These are phyloP conservation scores for Heimioporus punctisporus DNA, from an alignment of 1,284 basidiomycete species.

Conservation along the genomic window DNA sequence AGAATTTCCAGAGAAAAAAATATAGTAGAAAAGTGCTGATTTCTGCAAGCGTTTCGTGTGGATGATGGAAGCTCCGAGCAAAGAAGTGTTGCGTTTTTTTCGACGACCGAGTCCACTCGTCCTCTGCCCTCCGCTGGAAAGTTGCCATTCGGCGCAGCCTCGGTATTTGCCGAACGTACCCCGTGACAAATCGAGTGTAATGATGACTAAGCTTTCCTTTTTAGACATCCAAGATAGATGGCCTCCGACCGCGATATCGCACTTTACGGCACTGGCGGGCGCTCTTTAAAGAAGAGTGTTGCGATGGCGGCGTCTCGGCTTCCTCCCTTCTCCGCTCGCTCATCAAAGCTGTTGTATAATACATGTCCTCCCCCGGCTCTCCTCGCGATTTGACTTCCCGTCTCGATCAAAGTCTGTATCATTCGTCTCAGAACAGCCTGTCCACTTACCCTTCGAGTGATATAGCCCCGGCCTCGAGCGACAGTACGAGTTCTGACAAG, in stretches of 20 bases:
- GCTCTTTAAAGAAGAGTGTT: neutral
- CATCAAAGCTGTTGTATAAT: too few species aligned
- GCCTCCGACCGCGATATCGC: too few species aligned
- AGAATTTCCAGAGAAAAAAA: conserved; percentile 12
- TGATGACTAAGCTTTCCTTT: conserved; percentile 27
- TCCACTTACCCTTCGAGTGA: neutral
- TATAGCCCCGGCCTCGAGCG: conserved; percentile 8
- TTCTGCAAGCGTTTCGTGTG: conserved; percentile 11
- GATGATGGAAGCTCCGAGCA: conserved; percentile 36
- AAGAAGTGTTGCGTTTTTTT: conserved; percentile 31
- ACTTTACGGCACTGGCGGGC: neutral
- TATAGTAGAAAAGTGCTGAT: neutral
- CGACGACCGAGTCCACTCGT: conserved; percentile 14
- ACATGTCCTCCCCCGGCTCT: too few species aligned
- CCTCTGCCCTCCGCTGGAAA: conserved; percentile 23
- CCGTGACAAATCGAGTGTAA: neutral
- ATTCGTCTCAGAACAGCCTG: neutral
- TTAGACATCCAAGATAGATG: conserved; percentile 15
- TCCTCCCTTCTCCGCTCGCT: too few species aligned
- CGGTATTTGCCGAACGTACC: conserved; percentile 29
- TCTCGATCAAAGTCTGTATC: too few species aligned
- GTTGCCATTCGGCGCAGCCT: conserved; percentile 10
- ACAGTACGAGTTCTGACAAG: conserved; percentile 38
- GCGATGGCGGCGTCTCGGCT: too few species aligned
- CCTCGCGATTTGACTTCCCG: too few species aligned